Base-by-base conservation (phyloP, 129 eudicot species). In the Solidago caesia region DNA sequence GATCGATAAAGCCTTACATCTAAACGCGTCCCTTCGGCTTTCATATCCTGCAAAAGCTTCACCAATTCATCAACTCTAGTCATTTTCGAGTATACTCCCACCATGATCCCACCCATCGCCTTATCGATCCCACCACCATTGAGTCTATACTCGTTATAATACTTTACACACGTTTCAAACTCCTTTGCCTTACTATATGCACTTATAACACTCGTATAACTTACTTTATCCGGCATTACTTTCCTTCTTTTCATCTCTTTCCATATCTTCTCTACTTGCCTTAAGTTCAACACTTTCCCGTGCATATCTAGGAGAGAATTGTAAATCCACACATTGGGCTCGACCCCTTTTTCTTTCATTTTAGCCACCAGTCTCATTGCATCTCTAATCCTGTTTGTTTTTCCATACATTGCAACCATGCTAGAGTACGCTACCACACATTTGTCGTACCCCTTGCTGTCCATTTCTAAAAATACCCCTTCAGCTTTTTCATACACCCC, bases 81-180 rank as follows among this genome's bases (percentile, higher is more conserved):
- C 58, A 71, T 78, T 78, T 94, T 94, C 13, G 98, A 88, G 78
- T 84, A 90, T 5, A 94, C 93, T 0, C 94, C 90, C 46, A 94
- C 98, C 98, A 94, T 94, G 25, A 90, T 87, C 57, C 96, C 98
- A 2, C 88, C 97, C 98, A 94, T 73, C 6, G 91, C 97, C 85
- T 79, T 81, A 44, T 94, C 97, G 12, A 85, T 75, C 75, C 53
- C 73, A 61, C 96, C 97, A 14, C 91, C 96, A 29, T 85, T 88
- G 5, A 83, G 71, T 78, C 87, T 84, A 67, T 82, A 88, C 78
- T 94, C 97, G 0, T 79, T 46, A 44, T 79, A 94, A 75, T 79
- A 86, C 44, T 61, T 74, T 39, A 85, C 53, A 47, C 98, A 86
- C 43, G 29, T 82, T 8, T 94, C 96, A 64, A 75, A 81, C 77